These are phyloP conservation scores for Paramecium bursaria DNA, from an alignment of 73 alveolate species.

Conservation along the genomic window DNA sequence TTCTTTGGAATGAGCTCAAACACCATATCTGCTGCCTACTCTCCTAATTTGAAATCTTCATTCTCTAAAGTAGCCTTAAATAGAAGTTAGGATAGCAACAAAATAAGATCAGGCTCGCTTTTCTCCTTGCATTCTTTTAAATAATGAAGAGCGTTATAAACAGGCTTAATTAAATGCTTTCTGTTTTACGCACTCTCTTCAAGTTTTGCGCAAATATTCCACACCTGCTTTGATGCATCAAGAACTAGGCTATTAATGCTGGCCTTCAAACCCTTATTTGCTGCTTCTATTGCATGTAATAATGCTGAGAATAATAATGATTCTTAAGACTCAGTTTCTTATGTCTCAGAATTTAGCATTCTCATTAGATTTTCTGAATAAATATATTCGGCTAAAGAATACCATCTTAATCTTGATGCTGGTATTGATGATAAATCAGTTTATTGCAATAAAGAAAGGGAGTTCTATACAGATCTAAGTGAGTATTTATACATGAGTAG, in stretches of 20 bases:
- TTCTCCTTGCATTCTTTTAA: constrained; percentile 78
- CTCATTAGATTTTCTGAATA: constrained; percentile 94
- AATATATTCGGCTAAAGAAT: constrained; percentile 94
- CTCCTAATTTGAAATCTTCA: constrained; percentile 98
- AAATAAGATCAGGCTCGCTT: constrained; percentile 97
- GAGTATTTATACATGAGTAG: constrained; percentile 85
- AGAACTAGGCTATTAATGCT: constrained; percentile 79
- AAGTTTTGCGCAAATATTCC: constrained; percentile 85
- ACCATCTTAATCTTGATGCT: constrained; percentile 95
- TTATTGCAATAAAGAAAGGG: constrained; percentile 67
- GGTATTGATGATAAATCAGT: constrained; percentile 78
- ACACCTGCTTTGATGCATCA: constrained; percentile 82
- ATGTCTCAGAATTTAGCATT: constrained; percentile 93
- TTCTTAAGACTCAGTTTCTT: constrained; percentile 95
- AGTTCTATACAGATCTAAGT: constrained; percentile 93
- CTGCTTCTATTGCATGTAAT: constrained; percentile 86
- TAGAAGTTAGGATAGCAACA: constrained; percentile 88
- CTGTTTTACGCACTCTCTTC: constrained; percentile 80
- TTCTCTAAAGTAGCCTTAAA: constrained; percentile 92
- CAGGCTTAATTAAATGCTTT: constrained; percentile 80
- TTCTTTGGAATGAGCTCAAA: constrained; percentile 93
- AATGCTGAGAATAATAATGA: constrained; percentile 84
- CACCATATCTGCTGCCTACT: constrained; percentile 95
- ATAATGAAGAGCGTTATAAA: constrained; percentile 72
- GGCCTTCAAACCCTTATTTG: constrained; percentile 82